These are phyloP conservation scores for Ilyonectria sp. DNA, from an alignment of 2,329 filamentous ascomycete species.

Conservation along the genomic window DNA sequence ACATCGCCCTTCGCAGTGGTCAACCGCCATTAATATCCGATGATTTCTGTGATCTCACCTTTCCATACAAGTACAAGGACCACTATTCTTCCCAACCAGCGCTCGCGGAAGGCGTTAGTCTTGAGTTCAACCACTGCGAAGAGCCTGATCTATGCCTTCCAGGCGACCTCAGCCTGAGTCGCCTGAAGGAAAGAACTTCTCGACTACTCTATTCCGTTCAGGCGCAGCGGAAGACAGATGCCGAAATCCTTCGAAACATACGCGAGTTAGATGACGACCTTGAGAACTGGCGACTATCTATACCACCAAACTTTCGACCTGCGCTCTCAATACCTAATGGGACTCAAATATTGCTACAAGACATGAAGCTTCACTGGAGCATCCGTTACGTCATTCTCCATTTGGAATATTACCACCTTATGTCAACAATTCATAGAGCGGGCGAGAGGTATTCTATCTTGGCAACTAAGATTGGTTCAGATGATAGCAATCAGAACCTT, in stretches of 20 bases:
- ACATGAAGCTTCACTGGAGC: slow-evolving; percentile 50
- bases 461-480: slow-evolving; percentile 26
- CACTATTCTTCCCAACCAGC: too few species aligned
- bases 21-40: too few species aligned
- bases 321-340: slow-evolving; percentile 57
- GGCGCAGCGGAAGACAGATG: slow-evolving; percentile 65
- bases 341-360: slow-evolving; percentile 45
- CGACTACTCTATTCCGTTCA: slow-evolving; percentile 65
- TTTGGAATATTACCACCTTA: slow-evolving; percentile 69
- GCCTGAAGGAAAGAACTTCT: slow-evolving; percentile 67
- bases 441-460: slow-evolving; percentile 57
- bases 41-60: too few species aligned
- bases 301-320: slow-evolving; percentile 63
- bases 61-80: too few species aligned
- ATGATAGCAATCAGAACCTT: too few species aligned
- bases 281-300: slow-evolving; percentile 67
- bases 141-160: slow-evolving; percentile 54
- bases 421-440: slow-evolving; percentile 69
- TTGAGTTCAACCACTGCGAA: too few species aligned
- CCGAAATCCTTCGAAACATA: slow-evolving; percentile 68
- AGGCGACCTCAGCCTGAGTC: slow-evolving; percentile 64
- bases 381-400: slow-evolving; percentile 65
- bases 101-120: too few species aligned
- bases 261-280: slow-evolving; percentile 71
- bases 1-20: slow-evolving; percentile 66